Base-by-base conservation (phyloP, 23 red algal species). In the Porphyridium purpureum region DNA sequence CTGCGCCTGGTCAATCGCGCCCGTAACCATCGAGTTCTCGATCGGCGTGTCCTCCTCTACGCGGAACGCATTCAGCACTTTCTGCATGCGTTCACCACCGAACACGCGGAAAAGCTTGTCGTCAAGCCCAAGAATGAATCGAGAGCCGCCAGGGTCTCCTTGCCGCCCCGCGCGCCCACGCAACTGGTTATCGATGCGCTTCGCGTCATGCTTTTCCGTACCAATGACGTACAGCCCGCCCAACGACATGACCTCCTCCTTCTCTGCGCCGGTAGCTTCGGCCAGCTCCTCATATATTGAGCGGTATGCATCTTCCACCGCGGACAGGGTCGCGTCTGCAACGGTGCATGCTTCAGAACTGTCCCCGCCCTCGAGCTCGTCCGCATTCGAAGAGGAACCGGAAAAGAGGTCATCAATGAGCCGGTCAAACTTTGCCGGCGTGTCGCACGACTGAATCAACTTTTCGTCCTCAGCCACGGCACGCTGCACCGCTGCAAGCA, bases 181-280 rank as follows among this genome's bases (percentile, higher is more conserved):
- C 29, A 98, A 49, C 57, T 98, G 90, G 54, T 98, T 98, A 35
- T 98, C 90, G 21, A 98, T 69, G 24, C 90, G 74, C 35, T 74
- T 49, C 19, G 79, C 80, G 49, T 98, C 90, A 4, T 82, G 72
- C 29, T 80, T 55, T 34, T 98, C 81, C 14, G 90, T 98, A n/a
- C 90, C 90, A 47, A 98, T 80, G 1, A 98, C 64, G 46, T 86
- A 83, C 62, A 98, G 40, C 33, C 90, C 90, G 17, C 90, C 90
- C 25, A 80, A 52, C 23, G 85, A 60, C 6, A 98, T 29, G 24
- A 98, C 72, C 40, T 62, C 69, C 31, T 79, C 62, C 40, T 60
- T 49, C 62, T 98, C 77, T 27, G 47, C 54, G 22, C 63, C 67
- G 2, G 73, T 49, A 8, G 33, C 29, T 17, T 62, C 66, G 27